Evolutionary conservation across 441 rosid species (phyloP).

Genomic region (Populus tomentosa): DNA sequence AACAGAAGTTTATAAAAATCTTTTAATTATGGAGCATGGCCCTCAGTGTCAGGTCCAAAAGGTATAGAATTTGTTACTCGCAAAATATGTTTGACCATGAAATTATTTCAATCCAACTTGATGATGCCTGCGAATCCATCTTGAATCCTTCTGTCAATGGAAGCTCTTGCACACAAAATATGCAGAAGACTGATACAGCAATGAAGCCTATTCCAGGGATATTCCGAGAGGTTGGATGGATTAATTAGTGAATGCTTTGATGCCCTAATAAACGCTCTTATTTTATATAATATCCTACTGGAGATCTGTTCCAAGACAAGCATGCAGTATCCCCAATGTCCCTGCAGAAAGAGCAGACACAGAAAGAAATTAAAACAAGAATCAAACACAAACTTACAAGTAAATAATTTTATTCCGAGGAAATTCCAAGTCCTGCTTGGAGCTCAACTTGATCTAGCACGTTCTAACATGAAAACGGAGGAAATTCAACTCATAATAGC

Average conservation of each 20-base stretch:
- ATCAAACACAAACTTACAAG: background rate
- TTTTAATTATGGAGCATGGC: background rate
- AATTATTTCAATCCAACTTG: background rate
- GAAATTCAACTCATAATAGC: background rate
- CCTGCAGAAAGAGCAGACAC: background rate
- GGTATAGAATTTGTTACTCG: background rate
- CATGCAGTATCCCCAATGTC: constrained; percentile 14
- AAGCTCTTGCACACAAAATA: background rate
- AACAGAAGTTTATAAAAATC: background rate
- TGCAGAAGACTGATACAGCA: background rate
- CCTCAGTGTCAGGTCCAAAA: background rate
- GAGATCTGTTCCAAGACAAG: constrained; percentile 16
- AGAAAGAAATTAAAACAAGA: background rate
- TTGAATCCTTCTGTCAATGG: background rate
- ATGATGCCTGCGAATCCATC: background rate
- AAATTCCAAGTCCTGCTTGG: background rate
- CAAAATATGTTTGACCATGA: background rate
- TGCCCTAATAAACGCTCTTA: background rate
- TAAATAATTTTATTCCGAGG: background rate
- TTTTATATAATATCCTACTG: background rate
- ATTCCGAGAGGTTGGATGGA: background rate
- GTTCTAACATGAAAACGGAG: background rate
- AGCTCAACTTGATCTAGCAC: background rate
- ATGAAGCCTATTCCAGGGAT: background rate
- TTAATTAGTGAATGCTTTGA: background rate